Base-by-base conservation (phyloP, 495 filamentous ascomycete genomes). In the Aspergillus nidulans region DNA sequence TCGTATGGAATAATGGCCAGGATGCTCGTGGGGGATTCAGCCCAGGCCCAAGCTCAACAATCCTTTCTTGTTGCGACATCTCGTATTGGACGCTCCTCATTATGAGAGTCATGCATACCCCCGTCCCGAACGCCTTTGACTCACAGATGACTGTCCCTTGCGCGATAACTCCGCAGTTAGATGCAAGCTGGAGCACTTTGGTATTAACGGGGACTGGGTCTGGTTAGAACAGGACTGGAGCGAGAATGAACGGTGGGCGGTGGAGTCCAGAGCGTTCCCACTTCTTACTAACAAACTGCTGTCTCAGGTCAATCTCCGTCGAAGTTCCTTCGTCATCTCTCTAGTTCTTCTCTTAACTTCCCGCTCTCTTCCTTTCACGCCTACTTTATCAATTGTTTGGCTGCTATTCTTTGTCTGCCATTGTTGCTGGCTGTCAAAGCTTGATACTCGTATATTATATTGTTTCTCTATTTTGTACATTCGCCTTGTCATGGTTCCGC, bases 261-360 rank as follows among this genome's bases (percentile, higher is more conserved):
- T 18, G 36, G 36, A 39, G 36, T 16, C 36, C n/a, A n/a, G n/a
- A 34, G 30, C 4, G 30, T 45, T 38, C 34, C 44, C n/a, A 55
- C 32, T 49, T 30, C 38, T 46, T 53, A 19, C 24, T 21, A 49
- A 24, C 42, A 30, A 39, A 28, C 41, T 24, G 30, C 41, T 42
- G 47, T 25, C 43, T 49, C 56, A 32, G 26, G n/a, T n/a, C n/a
- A n/a, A n/a, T 49, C 51, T 43, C 56, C 49, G 34, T 49, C 56
- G 26, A 30, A 10, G 5, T 10, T 30, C 21, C 42, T 49, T 15
- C 20, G 32, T 39, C 32, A 25, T 39, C 45, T 38, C 24, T 46
- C 38, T 42, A 30, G 28, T 30, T 46, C 25, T 46, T 30, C 13
- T 28, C 23, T 45, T 28, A 32, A 26, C 12, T 40, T 39, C 32